Conservation (phyloP, 257 asterid species). For the Przewalskia tangutica region DNA sequence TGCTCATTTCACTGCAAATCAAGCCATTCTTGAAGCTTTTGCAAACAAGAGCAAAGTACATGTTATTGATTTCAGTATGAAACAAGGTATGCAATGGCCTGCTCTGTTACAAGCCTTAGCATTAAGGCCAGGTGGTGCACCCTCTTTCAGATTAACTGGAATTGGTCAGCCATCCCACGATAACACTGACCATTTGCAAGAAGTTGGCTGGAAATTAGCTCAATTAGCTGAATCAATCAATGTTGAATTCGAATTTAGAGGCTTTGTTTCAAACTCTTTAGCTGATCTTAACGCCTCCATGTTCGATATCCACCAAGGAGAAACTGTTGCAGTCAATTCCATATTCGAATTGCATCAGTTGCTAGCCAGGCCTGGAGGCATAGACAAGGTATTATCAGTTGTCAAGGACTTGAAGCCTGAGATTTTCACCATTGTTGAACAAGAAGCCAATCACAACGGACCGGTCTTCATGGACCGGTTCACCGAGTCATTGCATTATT, state of each 20-base stretch:
- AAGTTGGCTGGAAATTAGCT: constrained; percentile 69
- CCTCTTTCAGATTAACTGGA: constrained; percentile 68
- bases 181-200: constrained; percentile 58
- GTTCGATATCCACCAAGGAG: constrained; percentile 61
- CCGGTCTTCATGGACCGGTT: constrained; percentile 67
- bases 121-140: constrained; percentile 78
- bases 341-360: constrained; percentile 69
- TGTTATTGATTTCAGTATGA: constrained; percentile 78
- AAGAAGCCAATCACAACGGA: constrained; percentile 82
- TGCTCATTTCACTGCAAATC: constrained; percentile 92
- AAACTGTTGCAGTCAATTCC: constrained; percentile 73
- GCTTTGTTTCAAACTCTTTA: constrained; percentile 51
- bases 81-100: constrained; percentile 98
- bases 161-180: constrained; percentile 70
- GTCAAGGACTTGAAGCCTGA: constrained; percentile 57
- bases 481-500: constrained; percentile 68
- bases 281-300: constrained; percentile 72
- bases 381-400: constrained; percentile 46
- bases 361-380: constrained; percentile 55
- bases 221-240: constrained; percentile 57
- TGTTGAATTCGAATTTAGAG: constrained; percentile 64
- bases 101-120: constrained; percentile 83
- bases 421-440: constrained; percentile 77
- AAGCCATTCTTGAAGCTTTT: constrained; percentile 80
- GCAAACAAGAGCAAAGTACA: constrained; percentile 53